Evolutionary conservation across 2,329 filamentous ascomycete species (phyloP).

Genomic region (Keithomyces neogunnii): DNA sequence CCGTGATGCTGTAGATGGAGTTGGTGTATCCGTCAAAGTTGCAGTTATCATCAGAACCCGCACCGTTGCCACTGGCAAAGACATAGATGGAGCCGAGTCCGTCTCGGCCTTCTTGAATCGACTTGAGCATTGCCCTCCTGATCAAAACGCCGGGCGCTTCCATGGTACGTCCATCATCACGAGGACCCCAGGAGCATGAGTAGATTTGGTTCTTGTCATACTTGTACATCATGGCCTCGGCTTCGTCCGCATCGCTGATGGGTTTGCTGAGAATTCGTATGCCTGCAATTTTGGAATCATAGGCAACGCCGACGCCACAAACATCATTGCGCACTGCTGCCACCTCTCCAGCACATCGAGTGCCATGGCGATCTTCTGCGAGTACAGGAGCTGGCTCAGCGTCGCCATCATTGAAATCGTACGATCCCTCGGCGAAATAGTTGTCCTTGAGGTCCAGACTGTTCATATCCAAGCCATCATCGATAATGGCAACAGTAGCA

Average conservation of each 20-base stretch:
- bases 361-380: constrained; percentile 82
- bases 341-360: constrained; percentile 89
- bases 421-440: constrained; percentile 88
- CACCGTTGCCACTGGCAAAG: constrained; percentile 91
- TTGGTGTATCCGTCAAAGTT: constrained; percentile 99
- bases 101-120: constrained; percentile 75
- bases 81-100: constrained; percentile 89
- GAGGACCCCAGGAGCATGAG: constrained; percentile 97
- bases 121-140: constrained; percentile 81
- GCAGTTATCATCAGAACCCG: constrained; percentile 82
- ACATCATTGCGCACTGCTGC: constrained; percentile 86
- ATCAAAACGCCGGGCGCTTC: constrained; percentile 87
- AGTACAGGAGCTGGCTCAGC: constrained; percentile 75
- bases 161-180: constrained; percentile 90
- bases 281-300: constrained; percentile 81
- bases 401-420: constrained; percentile 86
- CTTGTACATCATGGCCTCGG: constrained; percentile 84
- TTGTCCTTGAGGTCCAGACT: constrained; percentile 88
- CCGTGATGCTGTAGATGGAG: constrained; percentile 97
- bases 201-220: constrained; percentile 92
- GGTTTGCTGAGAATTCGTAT: constrained; percentile 87
- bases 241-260: constrained; percentile 89
- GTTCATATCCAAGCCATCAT: constrained; percentile 94
- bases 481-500: constrained; percentile 84
- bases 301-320: constrained; percentile 93